A percentile compares a stretch with the other conserved stretches of the same genome.
These are phyloP conservation scores for Calocera cornea DNA, from an alignment of 768 basidiomycete species.

Conservation along the genomic window DNA sequence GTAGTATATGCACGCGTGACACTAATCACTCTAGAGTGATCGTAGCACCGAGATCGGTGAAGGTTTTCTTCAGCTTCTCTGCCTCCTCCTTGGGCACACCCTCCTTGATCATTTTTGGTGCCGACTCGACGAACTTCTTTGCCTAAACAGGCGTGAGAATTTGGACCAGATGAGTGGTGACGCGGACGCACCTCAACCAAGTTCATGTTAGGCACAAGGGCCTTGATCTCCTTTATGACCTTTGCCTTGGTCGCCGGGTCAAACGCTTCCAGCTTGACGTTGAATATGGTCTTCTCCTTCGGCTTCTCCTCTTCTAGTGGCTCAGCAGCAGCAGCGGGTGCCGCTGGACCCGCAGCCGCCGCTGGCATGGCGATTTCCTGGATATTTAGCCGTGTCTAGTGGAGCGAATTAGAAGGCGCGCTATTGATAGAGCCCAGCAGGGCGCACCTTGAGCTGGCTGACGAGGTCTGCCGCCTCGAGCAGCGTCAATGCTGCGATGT, in stretches of 20 bases:
- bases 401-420: not conserved
- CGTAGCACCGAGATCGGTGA: conserved; percentile 78
- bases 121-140: conserved; percentile 96
- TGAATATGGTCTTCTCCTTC: conserved; percentile 97
- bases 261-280: conserved; percentile 87
- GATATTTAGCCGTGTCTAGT: conserved; percentile 84
- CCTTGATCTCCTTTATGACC: conserved; percentile 95
- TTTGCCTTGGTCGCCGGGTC: conserved; percentile 87
- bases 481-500: conserved; percentile 76
- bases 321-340: conserved; percentile 42
- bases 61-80: conserved; percentile 85
- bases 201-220: conserved; percentile 85
- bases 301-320: conserved; percentile 73
- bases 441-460: conserved; percentile 66
- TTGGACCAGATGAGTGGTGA: not conserved
- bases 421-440: conserved; percentile 3
- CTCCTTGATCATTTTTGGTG: conserved; percentile 88
- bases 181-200: conserved; percentile 73
- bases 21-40: conserved; percentile 63
- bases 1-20: not conserved
- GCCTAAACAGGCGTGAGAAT: conserved; percentile 42
- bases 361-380: conserved; percentile 92
- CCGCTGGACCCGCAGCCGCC: conserved; percentile 46
- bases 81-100: conserved; percentile 93
- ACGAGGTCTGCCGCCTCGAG: conserved; percentile 95